phyloP scores from a whole-genome alignment of 1,284 basidiomycete species.

The Cryptococcus maquisensis region DNA sequence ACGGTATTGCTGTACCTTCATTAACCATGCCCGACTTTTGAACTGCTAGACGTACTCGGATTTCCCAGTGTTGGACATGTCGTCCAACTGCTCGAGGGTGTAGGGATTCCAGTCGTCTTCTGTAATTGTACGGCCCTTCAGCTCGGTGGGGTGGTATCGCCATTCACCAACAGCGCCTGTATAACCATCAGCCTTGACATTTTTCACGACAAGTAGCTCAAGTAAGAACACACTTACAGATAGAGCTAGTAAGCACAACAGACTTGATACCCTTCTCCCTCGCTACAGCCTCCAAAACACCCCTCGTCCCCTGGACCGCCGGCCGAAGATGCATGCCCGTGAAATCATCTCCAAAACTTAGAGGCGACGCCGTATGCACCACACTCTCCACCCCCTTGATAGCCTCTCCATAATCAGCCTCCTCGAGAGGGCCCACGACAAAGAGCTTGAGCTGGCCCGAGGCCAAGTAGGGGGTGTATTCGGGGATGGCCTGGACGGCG shows the following conservation, averaged over 20 bases:
- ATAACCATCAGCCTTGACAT: too few relatives aligned
- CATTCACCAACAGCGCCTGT: conserved; percentile 21
- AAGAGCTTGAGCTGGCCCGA: conserved; percentile 15
- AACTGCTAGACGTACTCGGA: conserved; percentile 8
- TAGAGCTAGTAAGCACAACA: neutral
- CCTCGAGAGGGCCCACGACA: conserved; percentile 20
- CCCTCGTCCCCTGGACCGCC: neutral
- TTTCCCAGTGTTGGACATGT: conserved; percentile 13
- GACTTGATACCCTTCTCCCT: neutral
- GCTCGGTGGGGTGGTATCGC: conserved; percentile 16
- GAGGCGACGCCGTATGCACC: conserved; percentile 16
- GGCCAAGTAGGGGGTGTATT: conserved; percentile 23
- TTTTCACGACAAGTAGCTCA: neutral
- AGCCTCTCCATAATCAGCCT: conserved; percentile 38
- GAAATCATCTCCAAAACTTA: conserved; percentile 19
- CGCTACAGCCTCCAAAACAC: neutral
- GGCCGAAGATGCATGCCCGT: neutral
- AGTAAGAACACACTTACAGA: neutral
- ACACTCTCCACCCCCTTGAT: conserved; percentile 21
- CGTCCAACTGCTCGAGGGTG: conserved; percentile 21
- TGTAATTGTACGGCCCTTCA: conserved; percentile 18
- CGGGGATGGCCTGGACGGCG: conserved; percentile 15
- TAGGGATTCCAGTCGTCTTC: conserved; percentile 43
- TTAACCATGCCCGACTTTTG: neutral
- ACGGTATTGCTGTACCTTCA: neutral